These are phyloP conservation scores for Vaccinium macrocarpon DNA, from an alignment of 148 eudicot genomes.

Conservation along the genomic window DNA sequence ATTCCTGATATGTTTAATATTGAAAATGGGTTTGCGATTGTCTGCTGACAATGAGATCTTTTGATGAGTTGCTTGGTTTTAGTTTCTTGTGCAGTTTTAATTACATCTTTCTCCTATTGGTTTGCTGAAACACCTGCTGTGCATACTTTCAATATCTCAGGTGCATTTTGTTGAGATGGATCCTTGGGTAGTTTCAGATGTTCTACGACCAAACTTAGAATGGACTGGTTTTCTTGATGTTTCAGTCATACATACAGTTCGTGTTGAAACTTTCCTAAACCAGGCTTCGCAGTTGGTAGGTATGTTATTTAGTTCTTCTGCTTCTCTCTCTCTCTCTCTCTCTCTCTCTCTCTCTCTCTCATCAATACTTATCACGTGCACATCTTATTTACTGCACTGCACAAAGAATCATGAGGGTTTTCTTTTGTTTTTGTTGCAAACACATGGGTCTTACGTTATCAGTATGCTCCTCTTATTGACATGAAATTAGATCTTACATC, in stretches of 20 bases:
- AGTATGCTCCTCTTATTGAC: not conserved
- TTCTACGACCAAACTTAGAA: conserved; percentile 78
- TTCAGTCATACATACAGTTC: conserved; percentile 73
- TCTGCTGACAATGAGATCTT: not conserved
- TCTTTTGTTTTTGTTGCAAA: not conserved
- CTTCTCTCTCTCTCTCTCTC: conserved; percentile 9
- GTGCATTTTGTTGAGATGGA: conserved; percentile 98
- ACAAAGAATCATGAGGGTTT: not conserved
- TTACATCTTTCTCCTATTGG: not conserved
- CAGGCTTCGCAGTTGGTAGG: conserved; percentile 58
- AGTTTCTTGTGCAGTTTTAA: conserved; percentile 10
- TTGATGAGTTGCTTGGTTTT: not conserved
- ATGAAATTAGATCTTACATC: not conserved
- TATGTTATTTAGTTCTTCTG: conserved; percentile 17
- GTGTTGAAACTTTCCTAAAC: conserved; percentile 72
- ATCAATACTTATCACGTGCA: not conserved
- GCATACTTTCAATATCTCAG: conserved; percentile 30
- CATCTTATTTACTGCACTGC: not conserved
- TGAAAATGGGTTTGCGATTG: not conserved
- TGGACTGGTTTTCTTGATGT: conserved; percentile 74
- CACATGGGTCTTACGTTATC: not conserved
- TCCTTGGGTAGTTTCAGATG: conserved; percentile 90
- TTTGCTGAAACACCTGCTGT: conserved; percentile 11
- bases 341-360: not conserved
- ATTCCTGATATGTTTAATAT: not conserved